These are phyloP conservation scores for Pythium guiyangense DNA, from an alignment of 352 stramenopile genomes.

Conservation along the genomic window DNA sequence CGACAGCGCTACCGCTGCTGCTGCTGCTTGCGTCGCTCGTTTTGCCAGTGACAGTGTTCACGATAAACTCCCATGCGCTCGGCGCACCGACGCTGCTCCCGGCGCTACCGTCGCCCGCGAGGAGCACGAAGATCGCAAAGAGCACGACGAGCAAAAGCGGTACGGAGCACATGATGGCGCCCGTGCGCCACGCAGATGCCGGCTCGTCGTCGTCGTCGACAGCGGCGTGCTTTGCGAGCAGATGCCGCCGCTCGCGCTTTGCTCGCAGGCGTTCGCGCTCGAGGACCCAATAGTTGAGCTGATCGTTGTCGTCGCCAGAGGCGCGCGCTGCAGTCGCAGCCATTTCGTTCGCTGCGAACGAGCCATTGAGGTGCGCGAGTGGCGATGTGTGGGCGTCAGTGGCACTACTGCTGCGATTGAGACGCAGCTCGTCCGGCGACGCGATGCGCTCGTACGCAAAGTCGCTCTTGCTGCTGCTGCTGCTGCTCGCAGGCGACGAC, in stretches of 20 bases:
- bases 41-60: constrained; percentile 13
- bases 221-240: constrained; percentile 10
- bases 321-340: constrained; percentile 16
- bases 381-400: neutral
- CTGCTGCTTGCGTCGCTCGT: constrained; percentile 7
- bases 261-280: constrained; percentile 53
- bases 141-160: constrained; percentile 49
- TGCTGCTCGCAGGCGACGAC: constrained; percentile 2
- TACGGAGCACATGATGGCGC: constrained; percentile 67
- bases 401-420: neutral
- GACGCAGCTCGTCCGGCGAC: neutral
- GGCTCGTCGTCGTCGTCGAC: constrained; percentile 17
- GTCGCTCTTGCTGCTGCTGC: constrained; percentile 3
- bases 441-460: neutral
- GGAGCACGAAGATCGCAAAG: constrained; percentile 53
- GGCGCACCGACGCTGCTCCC: constrained; percentile 9
- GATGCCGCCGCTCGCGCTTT: constrained; percentile 12
- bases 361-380: constrained; percentile 9
- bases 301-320: constrained; percentile 14
- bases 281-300: constrained; percentile 76
- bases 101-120: constrained; percentile 25
- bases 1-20: neutral
- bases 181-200: constrained; percentile 46
- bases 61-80: constrained; percentile 12
- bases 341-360: constrained; percentile 20